These are phyloP conservation scores for Myrica gale DNA, from an alignment of 306 rosid genomes.

Conservation along the genomic window DNA sequence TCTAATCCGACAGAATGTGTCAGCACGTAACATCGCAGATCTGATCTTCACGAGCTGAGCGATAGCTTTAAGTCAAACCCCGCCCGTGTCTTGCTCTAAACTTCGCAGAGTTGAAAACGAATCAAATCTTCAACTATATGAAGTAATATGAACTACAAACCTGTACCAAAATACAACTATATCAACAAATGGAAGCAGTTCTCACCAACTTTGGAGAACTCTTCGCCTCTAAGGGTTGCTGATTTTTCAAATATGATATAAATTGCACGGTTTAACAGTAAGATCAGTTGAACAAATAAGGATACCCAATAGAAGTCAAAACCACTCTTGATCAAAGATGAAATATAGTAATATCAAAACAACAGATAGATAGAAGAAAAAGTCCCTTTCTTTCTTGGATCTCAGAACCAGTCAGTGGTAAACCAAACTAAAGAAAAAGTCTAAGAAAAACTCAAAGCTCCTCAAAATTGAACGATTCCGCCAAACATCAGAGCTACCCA, in stretches of 20 bases:
- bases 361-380: constrained; percentile 16
- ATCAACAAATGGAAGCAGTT: background rate
- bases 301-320: constrained; percentile 16
- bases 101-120: constrained; percentile 13
- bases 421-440: constrained; percentile 11
- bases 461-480: constrained; percentile 29
- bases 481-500: constrained; percentile 23
- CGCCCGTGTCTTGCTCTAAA: constrained; percentile 12
- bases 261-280: background rate
- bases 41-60: constrained; percentile 34
- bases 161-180: constrained; percentile 10
- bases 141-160: constrained; percentile 8
- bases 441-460: constrained; percentile 19
- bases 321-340: background rate
- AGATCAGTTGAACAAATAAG: background rate
- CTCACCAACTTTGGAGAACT: constrained; percentile 3
- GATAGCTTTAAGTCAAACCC: constrained; percentile 57
- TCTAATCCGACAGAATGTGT: constrained; percentile 39
- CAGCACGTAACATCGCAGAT: constrained; percentile 41
- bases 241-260: background rate
- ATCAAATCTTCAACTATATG: constrained; percentile 29
- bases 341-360: constrained; percentile 14
- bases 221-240: background rate
- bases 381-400: constrained; percentile 15
- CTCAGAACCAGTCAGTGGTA: constrained; percentile 15